Conservation (phyloP, 192 early-diverging fungal species). For the Linnemannia hyalina region DNA sequence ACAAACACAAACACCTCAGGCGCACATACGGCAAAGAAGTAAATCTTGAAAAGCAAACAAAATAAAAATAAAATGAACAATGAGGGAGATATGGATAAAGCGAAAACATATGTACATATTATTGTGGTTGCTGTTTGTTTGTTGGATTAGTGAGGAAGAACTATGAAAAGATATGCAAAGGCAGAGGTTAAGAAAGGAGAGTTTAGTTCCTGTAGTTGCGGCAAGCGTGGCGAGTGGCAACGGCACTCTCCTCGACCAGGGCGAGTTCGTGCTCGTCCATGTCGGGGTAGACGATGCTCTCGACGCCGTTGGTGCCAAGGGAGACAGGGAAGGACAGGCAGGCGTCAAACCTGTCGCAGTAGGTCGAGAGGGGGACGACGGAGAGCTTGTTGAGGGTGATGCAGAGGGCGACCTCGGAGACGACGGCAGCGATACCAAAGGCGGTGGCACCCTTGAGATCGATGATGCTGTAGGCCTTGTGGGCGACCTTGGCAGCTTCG, state of each 20-base stretch:
- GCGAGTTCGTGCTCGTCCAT: constrained; percentile 71
- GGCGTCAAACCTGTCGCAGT: constrained; percentile 69
- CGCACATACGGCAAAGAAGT: neutral
- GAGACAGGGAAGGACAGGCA: constrained; percentile 85
- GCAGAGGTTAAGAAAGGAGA: neutral
- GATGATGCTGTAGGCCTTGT: constrained; percentile 88
- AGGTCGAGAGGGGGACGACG: constrained; percentile 80
- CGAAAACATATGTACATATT: neutral
- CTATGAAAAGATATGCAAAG: neutral
- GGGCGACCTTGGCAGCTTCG: constrained; percentile 70
- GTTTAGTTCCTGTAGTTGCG: constrained; percentile 58
- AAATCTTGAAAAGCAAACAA: constrained; percentile 11
- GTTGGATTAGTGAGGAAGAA: neutral
- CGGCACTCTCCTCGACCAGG: constrained; percentile 67
- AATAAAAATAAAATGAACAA: neutral
- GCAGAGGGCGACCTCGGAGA: constrained; percentile 73
- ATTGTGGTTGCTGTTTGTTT: neutral
- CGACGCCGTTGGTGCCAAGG: constrained; percentile 78
- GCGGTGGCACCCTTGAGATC: constrained; percentile 88
- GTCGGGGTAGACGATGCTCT: constrained; percentile 77
- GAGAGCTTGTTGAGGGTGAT: constrained; percentile 78
- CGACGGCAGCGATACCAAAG: constrained; percentile 88
- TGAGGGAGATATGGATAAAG: neutral
- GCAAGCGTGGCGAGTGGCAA: constrained; percentile 67
- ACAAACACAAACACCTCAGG: neutral